Evolutionary conservation across 2,329 filamentous ascomycete genomes (phyloP).

Genomic region (Podosphaera fusca): DNA sequence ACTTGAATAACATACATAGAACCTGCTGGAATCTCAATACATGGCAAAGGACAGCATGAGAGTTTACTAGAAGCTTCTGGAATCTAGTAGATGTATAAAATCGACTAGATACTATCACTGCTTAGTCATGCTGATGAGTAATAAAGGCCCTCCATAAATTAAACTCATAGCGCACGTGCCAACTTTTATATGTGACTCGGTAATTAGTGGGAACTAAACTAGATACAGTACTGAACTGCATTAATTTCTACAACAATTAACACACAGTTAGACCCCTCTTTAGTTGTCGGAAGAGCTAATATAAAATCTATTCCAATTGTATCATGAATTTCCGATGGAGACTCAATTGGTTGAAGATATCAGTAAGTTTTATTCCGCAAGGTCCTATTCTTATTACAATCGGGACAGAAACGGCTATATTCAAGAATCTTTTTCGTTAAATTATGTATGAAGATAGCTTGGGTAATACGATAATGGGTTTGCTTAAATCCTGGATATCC

Average conservation of each 20-base stretch:
- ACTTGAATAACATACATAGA: too few relatives aligned
- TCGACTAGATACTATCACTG: too few relatives aligned
- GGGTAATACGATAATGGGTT: neutral
- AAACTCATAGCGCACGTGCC: too few relatives aligned
- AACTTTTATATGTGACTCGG: too few relatives aligned
- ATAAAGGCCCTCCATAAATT: too few relatives aligned
- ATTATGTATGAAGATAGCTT: neutral
- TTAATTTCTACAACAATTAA: neutral
- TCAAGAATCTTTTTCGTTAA: neutral
- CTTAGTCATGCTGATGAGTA: too few relatives aligned
- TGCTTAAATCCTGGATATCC: neutral
- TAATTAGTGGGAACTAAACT: too few relatives aligned
- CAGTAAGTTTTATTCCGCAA: neutral
- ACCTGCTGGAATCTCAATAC: too few relatives aligned
- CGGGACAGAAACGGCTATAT: neutral
- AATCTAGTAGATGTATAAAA: too few relatives aligned
- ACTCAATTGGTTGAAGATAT: neutral
- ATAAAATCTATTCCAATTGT: neutral
- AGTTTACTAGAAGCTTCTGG: too few relatives aligned
- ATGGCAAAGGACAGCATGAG: too few relatives aligned
- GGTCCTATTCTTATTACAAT: neutral
- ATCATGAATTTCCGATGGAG: neutral
- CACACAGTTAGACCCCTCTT: neutral
- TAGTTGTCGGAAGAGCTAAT: neutral
- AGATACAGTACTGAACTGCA: too few relatives aligned